Conservation (phyloP, 1,284 basidiomycete species). For the Spongispora temasekensis region DNA sequence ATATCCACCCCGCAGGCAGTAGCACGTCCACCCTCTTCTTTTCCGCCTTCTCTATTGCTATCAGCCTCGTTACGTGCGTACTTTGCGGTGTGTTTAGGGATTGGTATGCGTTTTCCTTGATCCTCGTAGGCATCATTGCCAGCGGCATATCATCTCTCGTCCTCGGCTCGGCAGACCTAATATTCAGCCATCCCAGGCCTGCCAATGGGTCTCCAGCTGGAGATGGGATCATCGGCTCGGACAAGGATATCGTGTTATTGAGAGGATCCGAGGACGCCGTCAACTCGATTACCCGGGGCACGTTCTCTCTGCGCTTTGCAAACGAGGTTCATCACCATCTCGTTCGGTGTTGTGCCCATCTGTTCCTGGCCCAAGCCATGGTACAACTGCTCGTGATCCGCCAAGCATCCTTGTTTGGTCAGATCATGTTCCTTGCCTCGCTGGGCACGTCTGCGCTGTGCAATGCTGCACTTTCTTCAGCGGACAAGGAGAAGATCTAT, state of each 20-base stretch:
- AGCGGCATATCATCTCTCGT: not conserved
- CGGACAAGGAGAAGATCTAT: not conserved
- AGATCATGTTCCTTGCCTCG: slow-evolving; percentile 5
- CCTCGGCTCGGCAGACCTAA: not conserved
- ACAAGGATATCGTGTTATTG: not conserved
- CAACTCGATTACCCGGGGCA: not conserved
- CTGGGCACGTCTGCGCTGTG: not conserved
- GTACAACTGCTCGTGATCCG: slow-evolving; percentile 3
- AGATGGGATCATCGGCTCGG: not conserved
- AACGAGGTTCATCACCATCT: not conserved
- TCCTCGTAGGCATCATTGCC: not conserved
- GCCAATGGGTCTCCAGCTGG: not conserved
- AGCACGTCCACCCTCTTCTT: not conserved
- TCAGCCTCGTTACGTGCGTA: not conserved
- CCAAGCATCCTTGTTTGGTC: slow-evolving; percentile 1
- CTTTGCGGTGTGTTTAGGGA: not conserved
- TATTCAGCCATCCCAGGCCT: not conserved
- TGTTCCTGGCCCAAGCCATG: not conserved
- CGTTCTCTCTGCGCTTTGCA: not conserved
- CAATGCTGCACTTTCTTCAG: not conserved
- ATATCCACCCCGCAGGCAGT: not conserved
- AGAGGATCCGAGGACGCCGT: not conserved
- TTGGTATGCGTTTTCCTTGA: not conserved
- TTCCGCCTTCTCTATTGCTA: not conserved
- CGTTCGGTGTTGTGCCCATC: not conserved